Evolutionary conservation across 257 asterid species (phyloP).

Genomic region (Solanum lycopersicoides): DNA sequence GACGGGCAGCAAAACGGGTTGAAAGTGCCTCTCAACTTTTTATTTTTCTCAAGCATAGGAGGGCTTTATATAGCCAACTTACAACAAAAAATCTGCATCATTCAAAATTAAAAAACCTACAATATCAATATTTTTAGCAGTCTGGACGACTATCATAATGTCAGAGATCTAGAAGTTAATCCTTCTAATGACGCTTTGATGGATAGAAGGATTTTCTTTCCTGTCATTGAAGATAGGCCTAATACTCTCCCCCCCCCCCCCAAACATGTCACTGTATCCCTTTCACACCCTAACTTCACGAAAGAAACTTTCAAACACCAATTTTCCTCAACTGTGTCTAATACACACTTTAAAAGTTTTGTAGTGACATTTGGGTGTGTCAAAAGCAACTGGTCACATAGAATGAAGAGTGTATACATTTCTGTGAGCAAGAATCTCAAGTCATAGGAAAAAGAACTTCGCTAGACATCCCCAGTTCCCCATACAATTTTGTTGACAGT

Average conservation of each 20-base stretch:
- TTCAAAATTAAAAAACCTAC: neutral
- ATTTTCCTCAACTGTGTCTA: neutral
- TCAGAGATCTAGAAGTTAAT: neutral
- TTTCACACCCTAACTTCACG: neutral
- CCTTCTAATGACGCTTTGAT: neutral
- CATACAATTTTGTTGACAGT: neutral
- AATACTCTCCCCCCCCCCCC: neutral
- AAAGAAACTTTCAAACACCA: neutral
- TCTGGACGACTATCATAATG: neutral
- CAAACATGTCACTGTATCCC: neutral
- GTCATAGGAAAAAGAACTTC: neutral
- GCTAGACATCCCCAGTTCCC: neutral
- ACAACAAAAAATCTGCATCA: neutral
- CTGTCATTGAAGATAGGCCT: neutral
- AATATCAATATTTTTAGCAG: neutral
- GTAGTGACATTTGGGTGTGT: neutral
- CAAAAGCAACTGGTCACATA: neutral
- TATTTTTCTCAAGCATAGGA: neutral
- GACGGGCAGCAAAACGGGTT: neutral
- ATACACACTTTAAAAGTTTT: neutral
- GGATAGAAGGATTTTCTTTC: neutral
- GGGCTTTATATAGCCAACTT: neutral
- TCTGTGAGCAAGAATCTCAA: neutral
- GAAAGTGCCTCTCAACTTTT: neutral
- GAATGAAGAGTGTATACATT: neutral